Evolutionary conservation across 2,329 filamentous ascomycete genomes (phyloP).

Genomic region (Ceratocystis colombiana): DNA sequence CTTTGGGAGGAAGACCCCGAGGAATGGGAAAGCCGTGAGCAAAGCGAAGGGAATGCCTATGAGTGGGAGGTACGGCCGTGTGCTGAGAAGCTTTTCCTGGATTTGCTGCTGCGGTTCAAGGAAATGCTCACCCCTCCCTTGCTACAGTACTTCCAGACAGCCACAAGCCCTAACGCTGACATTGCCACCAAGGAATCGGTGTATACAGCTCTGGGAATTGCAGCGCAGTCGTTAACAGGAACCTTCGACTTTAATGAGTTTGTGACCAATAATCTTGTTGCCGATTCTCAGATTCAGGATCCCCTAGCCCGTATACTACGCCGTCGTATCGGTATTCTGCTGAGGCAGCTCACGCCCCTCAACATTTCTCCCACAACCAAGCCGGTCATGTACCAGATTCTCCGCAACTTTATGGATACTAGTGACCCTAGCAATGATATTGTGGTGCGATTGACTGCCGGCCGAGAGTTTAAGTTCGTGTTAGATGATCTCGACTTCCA

Average conservation of each 20-base stretch:
- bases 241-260: constrained; percentile 77
- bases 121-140: constrained; percentile 67
- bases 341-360: constrained; percentile 82
- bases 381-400: constrained; percentile 75
- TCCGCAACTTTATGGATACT: constrained; percentile 70
- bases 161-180: constrained; percentile 53
- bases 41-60: constrained; percentile 73
- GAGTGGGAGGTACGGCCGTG: constrained; percentile 89
- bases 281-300: constrained; percentile 59
- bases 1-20: constrained; percentile 93
- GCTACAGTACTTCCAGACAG: constrained; percentile 69
- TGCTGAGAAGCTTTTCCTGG: constrained; percentile 85
- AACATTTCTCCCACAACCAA: constrained; percentile 59
- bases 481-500: constrained; percentile 79
- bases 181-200: constrained; percentile 85
- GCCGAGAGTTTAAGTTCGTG: constrained; percentile 68
- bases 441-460: constrained; percentile 85
- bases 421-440: constrained; percentile 74
- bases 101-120: constrained; percentile 83
- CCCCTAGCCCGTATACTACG: constrained; percentile 68
- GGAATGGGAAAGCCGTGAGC: constrained; percentile 88
- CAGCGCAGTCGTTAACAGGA: constrained; percentile 63
- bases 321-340: constrained; percentile 74
- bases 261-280: constrained; percentile 61
- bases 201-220: constrained; percentile 83